Evolutionary conservation across 352 stramenopile genomes (phyloP), one percentile per base, ranked within the genome.

Genomic region (Globisporangium emineosum): DNA sequence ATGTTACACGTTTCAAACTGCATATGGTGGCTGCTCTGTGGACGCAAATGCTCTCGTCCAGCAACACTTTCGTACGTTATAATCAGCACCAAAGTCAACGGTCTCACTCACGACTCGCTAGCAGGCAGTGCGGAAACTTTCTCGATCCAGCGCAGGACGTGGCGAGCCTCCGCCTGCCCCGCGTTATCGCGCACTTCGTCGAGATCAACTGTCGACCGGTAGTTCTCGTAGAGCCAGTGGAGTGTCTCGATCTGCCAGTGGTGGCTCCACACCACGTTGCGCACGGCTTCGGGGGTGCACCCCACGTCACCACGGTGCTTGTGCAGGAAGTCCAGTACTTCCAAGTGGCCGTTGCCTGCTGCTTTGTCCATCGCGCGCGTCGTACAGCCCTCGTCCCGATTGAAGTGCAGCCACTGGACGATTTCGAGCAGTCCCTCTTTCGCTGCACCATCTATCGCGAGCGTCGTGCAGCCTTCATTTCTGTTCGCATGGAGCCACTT

Each of bases 371-470:
- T 66, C 3, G 50, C 60, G 9, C 25, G 45, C 25, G 51, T 40
- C n/a, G 60, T 56, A 19, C 61, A 66, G 52, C 61, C 61, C 43
- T 66, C 61, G 3, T 4, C 5, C 5, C 52, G 52, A 32, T 66
- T 33, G 0, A 13, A 13, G n/a, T 62, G 52, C 7, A 66, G 52
- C 61, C 61, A 66, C 42, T 66, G 60, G 5, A 61, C 60, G 9
- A 60, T 53, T 2, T 60, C 37, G 0, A 66, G 23, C 19, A 54
- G 32, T 6, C 60, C 60, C 21, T 60, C 53, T 12, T 45, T 29
- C 12, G 78, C 79, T 0, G 69, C 69, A 12, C 35, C 54, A n/a
- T 75, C 69, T 42, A 75, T 75, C 5, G 69, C 69, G 15, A 57
- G 29, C 15, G 60, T 69, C 25, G 63, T 72, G 33, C 68, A 75